These are phyloP conservation scores for Gossypium raimondii DNA, from an alignment of 345 rosid species.

Conservation along the genomic window DNA sequence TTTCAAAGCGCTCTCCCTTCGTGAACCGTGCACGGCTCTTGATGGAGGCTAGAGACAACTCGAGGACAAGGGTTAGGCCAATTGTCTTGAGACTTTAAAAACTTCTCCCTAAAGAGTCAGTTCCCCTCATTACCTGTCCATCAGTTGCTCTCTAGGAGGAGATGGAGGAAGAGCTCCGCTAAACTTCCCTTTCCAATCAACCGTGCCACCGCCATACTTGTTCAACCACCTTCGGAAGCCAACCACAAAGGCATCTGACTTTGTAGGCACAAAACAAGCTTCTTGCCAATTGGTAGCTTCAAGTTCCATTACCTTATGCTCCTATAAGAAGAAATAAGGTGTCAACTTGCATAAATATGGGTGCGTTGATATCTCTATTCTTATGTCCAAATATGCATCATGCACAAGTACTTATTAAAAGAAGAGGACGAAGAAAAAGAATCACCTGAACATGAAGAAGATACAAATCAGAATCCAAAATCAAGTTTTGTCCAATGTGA, in stretches of 20 bases:
- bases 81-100: too few species aligned
- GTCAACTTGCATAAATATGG: too few species aligned
- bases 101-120: too few species aligned
- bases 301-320: constrained; percentile 61
- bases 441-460: constrained; percentile 80
- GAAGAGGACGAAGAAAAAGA: neutral
- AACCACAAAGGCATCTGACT: constrained; percentile 67
- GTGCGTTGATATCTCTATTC: too few species aligned
- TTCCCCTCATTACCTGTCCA: constrained; percentile 56
- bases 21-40: too few species aligned
- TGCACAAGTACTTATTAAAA: too few species aligned
- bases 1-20: rapidly evolving
- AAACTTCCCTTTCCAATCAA: constrained; percentile 74
- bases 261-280: constrained; percentile 74
- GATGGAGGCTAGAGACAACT: rapidly evolving
- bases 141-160: constrained; percentile 67
- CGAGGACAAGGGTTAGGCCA: too few species aligned
- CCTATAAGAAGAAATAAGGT: constrained; percentile 35
- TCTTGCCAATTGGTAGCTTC: constrained; percentile 74
- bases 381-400: too few species aligned
- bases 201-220: constrained; percentile 51
- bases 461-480: constrained; percentile 82
- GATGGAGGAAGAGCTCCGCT: constrained; percentile 61
- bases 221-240: constrained; percentile 75
- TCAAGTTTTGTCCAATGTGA: constrained; percentile 67